Percentiles rank a stretch among this genome's conserved stretches.
phyloP scores from a whole-genome alignment of 768 basidiomycete species.

The Sporobolomyces pararoseus region DNA sequence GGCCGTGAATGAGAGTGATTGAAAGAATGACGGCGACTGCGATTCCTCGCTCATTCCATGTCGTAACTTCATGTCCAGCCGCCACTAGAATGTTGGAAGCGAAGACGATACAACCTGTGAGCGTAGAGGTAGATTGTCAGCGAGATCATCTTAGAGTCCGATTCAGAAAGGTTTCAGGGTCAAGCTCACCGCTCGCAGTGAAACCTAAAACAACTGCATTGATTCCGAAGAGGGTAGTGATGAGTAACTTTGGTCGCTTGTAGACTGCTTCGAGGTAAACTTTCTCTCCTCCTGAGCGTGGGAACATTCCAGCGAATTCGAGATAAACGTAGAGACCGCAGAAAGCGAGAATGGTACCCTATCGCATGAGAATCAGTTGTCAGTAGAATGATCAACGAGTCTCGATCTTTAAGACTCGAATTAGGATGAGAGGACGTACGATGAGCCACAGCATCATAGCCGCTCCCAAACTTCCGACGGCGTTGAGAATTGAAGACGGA shows the following conservation, averaged over 20 bases:
- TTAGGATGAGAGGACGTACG: too few relatives aligned
- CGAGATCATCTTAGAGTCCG: background rate
- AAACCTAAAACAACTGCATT: slow-evolving; percentile 56
- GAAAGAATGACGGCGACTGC: slow-evolving; percentile 57
- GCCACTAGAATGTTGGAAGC: slow-evolving; percentile 56
- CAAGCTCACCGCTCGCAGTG: slow-evolving; percentile 47
- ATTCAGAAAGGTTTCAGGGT: too few relatives aligned
- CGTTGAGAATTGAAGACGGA: slow-evolving; percentile 59
- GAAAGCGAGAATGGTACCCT: slow-evolving; percentile 57
- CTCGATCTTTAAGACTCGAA: too few relatives aligned
- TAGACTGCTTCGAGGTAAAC: slow-evolving; percentile 62
- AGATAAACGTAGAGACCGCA: slow-evolving; percentile 46
- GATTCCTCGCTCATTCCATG: slow-evolving; percentile 61
- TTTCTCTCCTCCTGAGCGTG: slow-evolving; percentile 63
- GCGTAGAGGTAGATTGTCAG: background rate
- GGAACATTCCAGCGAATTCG: slow-evolving; percentile 61
- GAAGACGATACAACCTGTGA: slow-evolving; percentile 55
- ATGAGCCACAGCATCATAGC: slow-evolving; percentile 65
- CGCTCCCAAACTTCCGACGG: slow-evolving; percentile 58
- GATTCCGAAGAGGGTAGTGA: slow-evolving; percentile 56
- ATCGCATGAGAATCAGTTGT: background rate
- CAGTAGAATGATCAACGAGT: too few relatives aligned
- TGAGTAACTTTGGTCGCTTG: slow-evolving; percentile 54
- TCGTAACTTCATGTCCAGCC: slow-evolving; percentile 51
- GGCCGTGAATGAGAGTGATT: slow-evolving; percentile 56